These are phyloP conservation scores for Pythium chondricola DNA, from an alignment of 352 stramenopile genomes.

Conservation along the genomic window DNA sequence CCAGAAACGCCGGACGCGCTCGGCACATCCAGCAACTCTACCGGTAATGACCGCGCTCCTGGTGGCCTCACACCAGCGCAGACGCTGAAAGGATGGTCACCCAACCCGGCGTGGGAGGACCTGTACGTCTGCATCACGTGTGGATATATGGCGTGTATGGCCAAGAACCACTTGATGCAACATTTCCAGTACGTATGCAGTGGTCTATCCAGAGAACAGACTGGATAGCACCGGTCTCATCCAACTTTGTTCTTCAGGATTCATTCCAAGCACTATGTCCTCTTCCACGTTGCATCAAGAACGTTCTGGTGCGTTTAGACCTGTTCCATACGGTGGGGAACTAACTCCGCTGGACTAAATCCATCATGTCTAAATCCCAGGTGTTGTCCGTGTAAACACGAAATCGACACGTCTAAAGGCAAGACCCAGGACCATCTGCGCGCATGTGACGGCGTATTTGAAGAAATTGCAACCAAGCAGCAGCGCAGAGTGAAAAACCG, in stretches of 20 bases:
- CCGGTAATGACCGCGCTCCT: background rate
- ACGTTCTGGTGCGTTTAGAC: constrained; percentile 42
- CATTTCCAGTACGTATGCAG: constrained; percentile 41
- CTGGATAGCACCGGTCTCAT: no score
- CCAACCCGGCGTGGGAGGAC: constrained; percentile 25
- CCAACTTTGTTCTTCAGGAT: constrained; percentile 12
- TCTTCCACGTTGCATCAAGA: constrained; percentile 35
- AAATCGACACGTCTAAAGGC: constrained; percentile 27
- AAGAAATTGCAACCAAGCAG: constrained; percentile 48
- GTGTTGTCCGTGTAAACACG: constrained; percentile 38
- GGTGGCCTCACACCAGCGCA: background rate
- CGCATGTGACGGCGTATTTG: constrained; percentile 32
- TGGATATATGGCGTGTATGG: constrained; percentile 52
- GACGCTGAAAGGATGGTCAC: constrained; percentile 28
- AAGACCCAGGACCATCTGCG: constrained; percentile 35
- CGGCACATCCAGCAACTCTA: background rate
- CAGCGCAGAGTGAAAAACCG: constrained; percentile 24
- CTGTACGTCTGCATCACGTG: constrained; percentile 54
- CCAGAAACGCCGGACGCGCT: background rate
- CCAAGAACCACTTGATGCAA: constrained; percentile 39
- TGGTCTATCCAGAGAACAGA: no score
- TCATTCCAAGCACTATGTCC: constrained; percentile 57
- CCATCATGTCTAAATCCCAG: no score
- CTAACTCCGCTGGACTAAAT: no score
- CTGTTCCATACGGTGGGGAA: no score